phyloP scores from a whole-genome alignment of 169 alveolate species.

The Plasmodium coatneyi region DNA sequence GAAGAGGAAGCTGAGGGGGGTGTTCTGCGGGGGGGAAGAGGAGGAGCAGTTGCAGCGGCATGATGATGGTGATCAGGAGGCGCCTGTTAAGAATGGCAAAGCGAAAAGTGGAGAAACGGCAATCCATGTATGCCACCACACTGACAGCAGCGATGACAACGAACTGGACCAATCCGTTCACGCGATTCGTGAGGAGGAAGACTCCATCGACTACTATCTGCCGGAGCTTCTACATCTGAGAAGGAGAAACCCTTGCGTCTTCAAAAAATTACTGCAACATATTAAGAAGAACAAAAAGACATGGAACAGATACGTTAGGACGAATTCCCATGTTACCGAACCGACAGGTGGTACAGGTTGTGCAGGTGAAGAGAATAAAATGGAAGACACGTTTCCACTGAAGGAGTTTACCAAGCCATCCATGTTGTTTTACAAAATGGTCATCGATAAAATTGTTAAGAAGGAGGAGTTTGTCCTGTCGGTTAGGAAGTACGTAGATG shows the following conservation, averaged over 20 bases:
- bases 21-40: not conserved
- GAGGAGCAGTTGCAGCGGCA: not conserved
- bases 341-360: no score
- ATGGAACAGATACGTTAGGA: slow-evolving; percentile 14
- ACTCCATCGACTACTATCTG: not conserved
- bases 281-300: not conserved
- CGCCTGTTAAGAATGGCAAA: not conserved
- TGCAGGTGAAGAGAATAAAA: not conserved
- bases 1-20: not conserved
- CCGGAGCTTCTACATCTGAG: slow-evolving; percentile 12
- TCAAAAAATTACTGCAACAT: not conserved
- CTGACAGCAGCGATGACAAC: not conserved
- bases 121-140: not conserved
- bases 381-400: not conserved
- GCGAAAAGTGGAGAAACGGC: not conserved
- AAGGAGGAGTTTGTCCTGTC: not conserved
- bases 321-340: not conserved
- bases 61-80: not conserved
- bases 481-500: not conserved
- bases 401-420: slow-evolving; percentile 21
- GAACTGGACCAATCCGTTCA: not conserved
- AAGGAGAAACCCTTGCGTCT: not conserved
- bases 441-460: slow-evolving; percentile 17
- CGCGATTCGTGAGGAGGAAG: not conserved
- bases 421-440: slow-evolving; percentile 15